phyloP scores from a whole-genome alignment of 768 basidiomycete genomes.

The Lentinula aciculospora region DNA sequence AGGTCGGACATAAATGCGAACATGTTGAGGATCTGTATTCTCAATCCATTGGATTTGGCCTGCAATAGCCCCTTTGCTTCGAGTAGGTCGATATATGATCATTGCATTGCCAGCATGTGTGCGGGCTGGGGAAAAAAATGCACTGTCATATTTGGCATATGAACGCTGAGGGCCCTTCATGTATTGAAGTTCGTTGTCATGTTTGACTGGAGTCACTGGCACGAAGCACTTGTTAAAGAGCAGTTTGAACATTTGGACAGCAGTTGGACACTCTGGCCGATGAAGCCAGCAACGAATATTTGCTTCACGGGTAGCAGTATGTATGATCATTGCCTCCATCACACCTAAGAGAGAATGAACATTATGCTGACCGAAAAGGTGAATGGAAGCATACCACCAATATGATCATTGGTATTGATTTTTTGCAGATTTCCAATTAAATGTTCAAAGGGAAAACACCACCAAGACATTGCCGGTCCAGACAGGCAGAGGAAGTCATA shows the following conservation, averaged over 20 bases:
- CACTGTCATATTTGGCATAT: background rate
- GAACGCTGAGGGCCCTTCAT: background rate
- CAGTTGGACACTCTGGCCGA: constrained; percentile 13
- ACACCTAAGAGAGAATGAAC: constrained; percentile 4
- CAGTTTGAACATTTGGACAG: constrained; percentile 15
- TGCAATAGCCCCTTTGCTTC: background rate
- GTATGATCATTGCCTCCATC: constrained; percentile 1
- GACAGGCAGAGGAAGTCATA: constrained; percentile 18
- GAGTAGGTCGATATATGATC: background rate
- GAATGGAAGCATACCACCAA: constrained; percentile 13
- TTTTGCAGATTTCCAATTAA: constrained; percentile 30
- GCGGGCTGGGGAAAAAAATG: background rate
- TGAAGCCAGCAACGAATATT: constrained; percentile 13
- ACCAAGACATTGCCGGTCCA: constrained; percentile 31
- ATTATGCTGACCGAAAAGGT: background rate
- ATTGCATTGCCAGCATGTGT: background rate
- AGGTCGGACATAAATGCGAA: background rate
- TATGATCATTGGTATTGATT: constrained; percentile 22
- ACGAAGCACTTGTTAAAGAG: constrained; percentile 15
- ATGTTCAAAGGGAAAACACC: constrained; percentile 31
- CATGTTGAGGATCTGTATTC: background rate
- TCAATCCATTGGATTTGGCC: background rate
- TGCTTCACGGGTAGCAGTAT: background rate
- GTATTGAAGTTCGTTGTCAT: background rate
- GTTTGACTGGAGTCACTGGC: background rate